phyloP scores from a whole-genome alignment of 2,329 filamentous ascomycete species.

The Cladosporium sp. region DNA sequence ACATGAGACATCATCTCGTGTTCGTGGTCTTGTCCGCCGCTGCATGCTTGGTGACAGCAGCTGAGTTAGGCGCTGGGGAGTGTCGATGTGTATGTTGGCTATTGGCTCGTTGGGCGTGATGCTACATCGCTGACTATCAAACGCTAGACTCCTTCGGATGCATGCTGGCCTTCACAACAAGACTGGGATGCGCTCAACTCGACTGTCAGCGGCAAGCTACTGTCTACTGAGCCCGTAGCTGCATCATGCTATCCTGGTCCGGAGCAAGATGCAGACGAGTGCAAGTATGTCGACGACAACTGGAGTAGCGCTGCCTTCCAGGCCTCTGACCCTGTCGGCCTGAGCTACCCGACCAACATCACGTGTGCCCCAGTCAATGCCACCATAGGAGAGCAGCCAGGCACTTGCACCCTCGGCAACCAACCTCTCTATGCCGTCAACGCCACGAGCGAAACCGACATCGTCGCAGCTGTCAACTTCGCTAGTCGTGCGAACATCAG shows the following conservation, averaged over 20 bases:
- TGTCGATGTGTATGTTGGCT: conserved; percentile 4
- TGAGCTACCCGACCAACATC: conserved; percentile 26
- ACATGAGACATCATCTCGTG: conserved; percentile 2
- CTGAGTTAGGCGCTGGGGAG: neutral
- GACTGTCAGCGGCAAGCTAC: conserved; percentile 31
- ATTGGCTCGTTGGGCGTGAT: neutral
- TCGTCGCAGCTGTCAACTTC: conserved; percentile 37
- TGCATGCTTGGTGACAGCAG: neutral
- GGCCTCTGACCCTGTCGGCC: conserved; percentile 24
- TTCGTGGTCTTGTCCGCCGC: neutral
- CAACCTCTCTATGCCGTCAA: conserved; percentile 32
- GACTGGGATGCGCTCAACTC: conserved; percentile 33
- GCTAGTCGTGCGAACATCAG: conserved; percentile 37
- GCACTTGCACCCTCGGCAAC: conserved; percentile 26
- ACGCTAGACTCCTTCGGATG: conserved; percentile 16
- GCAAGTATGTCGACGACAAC: conserved; percentile 22
- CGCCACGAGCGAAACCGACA: conserved; percentile 31
- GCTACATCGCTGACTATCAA: neutral
- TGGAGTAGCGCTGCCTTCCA: conserved; percentile 29
- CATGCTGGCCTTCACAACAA: conserved; percentile 33
- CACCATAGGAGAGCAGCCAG: conserved; percentile 18
- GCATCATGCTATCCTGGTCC: conserved; percentile 34
- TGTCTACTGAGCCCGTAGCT: conserved; percentile 31
- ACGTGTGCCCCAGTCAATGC: conserved; percentile 27
- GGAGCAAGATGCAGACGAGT: conserved; percentile 22